These are phyloP conservation scores for Trametes versicolor DNA, from an alignment of 1,284 basidiomycete species.

Conservation along the genomic window DNA sequence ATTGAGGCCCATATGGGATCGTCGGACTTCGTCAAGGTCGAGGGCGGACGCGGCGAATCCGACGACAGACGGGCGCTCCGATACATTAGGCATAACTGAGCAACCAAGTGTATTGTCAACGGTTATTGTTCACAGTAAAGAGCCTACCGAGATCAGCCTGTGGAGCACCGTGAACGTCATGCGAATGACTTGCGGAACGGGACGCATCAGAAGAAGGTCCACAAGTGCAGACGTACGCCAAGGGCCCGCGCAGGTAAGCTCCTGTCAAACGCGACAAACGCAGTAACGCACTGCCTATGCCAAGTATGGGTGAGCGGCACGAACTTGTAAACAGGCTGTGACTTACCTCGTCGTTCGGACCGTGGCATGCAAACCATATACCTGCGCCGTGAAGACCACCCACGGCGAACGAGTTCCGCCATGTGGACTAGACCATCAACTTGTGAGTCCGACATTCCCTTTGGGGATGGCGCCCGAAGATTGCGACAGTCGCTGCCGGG, in stretches of 20 bases:
- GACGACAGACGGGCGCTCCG: slow-evolving; percentile 14
- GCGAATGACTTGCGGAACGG: not conserved
- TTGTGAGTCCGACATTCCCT: too few relatives aligned
- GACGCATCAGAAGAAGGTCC: slow-evolving; percentile 1
- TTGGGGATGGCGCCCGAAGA: too few relatives aligned
- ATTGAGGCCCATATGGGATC: not conserved
- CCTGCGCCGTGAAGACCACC: too few relatives aligned
- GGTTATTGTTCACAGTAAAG: not conserved
- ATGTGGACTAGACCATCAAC: too few relatives aligned
- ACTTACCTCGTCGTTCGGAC: not conserved
- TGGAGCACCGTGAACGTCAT: slow-evolving; percentile 1
- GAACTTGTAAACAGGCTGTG: not conserved
- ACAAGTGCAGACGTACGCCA: not conserved
- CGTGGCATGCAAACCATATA: too few relatives aligned
- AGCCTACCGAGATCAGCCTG: not conserved
- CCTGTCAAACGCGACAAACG: slow-evolving; percentile 1
- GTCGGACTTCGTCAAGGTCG: not conserved
- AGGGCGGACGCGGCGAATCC: not conserved
- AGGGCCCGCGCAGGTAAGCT: not conserved
- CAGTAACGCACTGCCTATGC: not conserved
- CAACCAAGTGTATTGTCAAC: slow-evolving; percentile 11
- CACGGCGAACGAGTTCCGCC: too few relatives aligned
- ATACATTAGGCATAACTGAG: slow-evolving; percentile 15
- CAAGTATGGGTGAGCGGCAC: not conserved
- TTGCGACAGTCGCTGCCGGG: too few relatives aligned